A percentile compares a stretch with the other conserved stretches of the same genome.
Evolutionary conservation across 257 asterid genomes (phyloP).

Genomic region (Orobanche coerulescens): DNA sequence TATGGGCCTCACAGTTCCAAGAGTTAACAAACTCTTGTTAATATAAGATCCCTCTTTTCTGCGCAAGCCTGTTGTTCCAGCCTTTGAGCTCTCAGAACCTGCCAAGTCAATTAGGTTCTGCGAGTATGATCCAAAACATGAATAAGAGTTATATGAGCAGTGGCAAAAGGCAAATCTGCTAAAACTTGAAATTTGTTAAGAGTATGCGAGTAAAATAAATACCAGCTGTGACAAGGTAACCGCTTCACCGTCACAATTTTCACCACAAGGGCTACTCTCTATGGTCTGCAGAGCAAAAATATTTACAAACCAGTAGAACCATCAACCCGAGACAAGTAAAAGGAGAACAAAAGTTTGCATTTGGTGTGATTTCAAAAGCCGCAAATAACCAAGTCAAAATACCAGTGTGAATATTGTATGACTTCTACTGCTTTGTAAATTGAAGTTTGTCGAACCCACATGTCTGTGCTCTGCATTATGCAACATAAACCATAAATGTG

Average conservation of each 20-base stretch:
- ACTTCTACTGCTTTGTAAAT: slow-evolving; percentile 96
- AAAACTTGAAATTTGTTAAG: slow-evolving; percentile 3
- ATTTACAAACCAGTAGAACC: slow-evolving; percentile 20
- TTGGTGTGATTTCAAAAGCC: slow-evolving; percentile 2
- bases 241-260: slow-evolving; percentile 78
- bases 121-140: slow-evolving; percentile 31
- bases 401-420: slow-evolving; percentile 99
- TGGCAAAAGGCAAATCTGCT: slow-evolving; percentile 10
- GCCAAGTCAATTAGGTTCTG: slow-evolving; percentile 99
- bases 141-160: slow-evolving; percentile 20
- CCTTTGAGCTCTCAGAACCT: slow-evolving; percentile 98
- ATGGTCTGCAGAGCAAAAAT: slow-evolving; percentile 59
- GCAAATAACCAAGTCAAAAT: slow-evolving; percentile 25
- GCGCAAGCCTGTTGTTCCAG: slow-evolving; percentile 85
- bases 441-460: slow-evolving; percentile 95
- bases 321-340: slow-evolving; percentile 15
- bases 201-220: slow-evolving; percentile 20
- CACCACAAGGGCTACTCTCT: slow-evolving; percentile 97
- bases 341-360: slow-evolving; percentile 6
- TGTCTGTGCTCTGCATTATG: slow-evolving; percentile 85
- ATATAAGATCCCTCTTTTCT: slow-evolving; percentile 96
- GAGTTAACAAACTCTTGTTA: slow-evolving; percentile 95
- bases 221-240: slow-evolving; percentile 96
- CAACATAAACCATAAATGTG: slow-evolving; percentile 24
- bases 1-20: slow-evolving; percentile 89